phyloP scores from a whole-genome alignment of 2,329 filamentous ascomycete species.

The Arthroderma sp. region DNA sequence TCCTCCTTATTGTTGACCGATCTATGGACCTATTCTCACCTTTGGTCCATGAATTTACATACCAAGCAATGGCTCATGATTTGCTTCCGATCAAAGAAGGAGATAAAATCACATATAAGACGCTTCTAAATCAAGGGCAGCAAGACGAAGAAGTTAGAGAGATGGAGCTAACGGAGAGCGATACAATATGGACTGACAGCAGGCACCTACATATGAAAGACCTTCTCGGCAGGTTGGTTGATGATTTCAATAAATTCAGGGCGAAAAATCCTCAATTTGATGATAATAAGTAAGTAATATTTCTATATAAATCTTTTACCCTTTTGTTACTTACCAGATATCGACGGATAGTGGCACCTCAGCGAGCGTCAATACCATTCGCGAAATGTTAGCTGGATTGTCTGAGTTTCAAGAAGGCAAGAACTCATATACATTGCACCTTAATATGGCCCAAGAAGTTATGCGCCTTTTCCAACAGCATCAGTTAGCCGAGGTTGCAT shows the following conservation, averaged over 20 bases:
- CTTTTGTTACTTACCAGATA: not conserved
- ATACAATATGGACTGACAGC: slow-evolving; percentile 91
- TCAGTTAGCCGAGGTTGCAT: slow-evolving; percentile 76
- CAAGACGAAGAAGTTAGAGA: slow-evolving; percentile 67
- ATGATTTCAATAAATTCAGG: slow-evolving; percentile 85
- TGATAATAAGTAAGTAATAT: slow-evolving; percentile 38
- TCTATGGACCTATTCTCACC: slow-evolving; percentile 87
- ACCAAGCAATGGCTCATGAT: slow-evolving; percentile 96
- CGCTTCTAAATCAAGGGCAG: slow-evolving; percentile 61
- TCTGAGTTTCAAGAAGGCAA: slow-evolving; percentile 94
- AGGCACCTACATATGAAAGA: slow-evolving; percentile 96
- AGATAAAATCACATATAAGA: slow-evolving; percentile 77
- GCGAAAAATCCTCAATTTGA: slow-evolving; percentile 86
- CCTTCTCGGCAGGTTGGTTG: slow-evolving; percentile 83
- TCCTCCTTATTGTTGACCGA: slow-evolving; percentile 76
- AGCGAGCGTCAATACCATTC: slow-evolving; percentile 76
- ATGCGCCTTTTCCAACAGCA: slow-evolving; percentile 83
- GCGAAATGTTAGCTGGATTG: slow-evolving; percentile 90
- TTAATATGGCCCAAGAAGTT: slow-evolving; percentile 93
- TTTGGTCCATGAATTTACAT: slow-evolving; percentile 89
- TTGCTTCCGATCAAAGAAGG: slow-evolving; percentile 75
- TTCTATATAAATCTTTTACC: not conserved
- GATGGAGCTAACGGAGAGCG: slow-evolving; percentile 79
- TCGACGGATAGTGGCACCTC: slow-evolving; percentile 44
- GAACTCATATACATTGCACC: slow-evolving; percentile 82